Percentiles rank a stretch among this genome's conserved stretches.
Evolutionary conservation across 163 green algal species (phyloP).

Genomic region (Coccomyxa subellipsoidea): DNA sequence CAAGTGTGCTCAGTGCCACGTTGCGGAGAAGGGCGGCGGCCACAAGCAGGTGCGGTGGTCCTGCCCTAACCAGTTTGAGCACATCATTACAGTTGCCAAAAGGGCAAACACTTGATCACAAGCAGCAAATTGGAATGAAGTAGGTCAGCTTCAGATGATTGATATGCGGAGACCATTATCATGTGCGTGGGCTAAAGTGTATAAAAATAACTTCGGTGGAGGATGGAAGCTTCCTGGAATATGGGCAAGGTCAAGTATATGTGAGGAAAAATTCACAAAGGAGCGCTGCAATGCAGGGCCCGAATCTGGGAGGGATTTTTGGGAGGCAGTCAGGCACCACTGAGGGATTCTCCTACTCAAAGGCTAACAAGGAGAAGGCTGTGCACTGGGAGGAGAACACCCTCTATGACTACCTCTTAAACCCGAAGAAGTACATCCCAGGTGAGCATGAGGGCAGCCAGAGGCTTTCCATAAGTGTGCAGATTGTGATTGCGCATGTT

Average conservation of each 20-base stretch:
- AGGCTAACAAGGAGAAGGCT: conserved; percentile 98
- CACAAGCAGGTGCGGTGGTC: conserved; percentile 91
- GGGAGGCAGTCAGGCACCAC: conserved; percentile 64
- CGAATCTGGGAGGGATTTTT: conserved; percentile 89
- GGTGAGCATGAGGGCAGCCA: too few relatives aligned
- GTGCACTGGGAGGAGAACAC: conserved; percentile 91
- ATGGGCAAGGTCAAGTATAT: not conserved
- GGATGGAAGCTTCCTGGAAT: not conserved
- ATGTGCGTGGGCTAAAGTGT: too few relatives aligned
- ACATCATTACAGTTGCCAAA: too few relatives aligned
- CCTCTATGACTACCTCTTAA: conserved; percentile 95
- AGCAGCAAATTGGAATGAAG: too few relatives aligned
- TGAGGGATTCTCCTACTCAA: conserved; percentile 93
- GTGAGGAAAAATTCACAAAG: not conserved
- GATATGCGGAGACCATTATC: too few relatives aligned
- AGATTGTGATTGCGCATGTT: too few relatives aligned
- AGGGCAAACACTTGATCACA: too few relatives aligned
- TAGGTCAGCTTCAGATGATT: too few relatives aligned
- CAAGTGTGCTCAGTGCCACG: conserved; percentile 95
- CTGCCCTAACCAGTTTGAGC: too few relatives aligned
- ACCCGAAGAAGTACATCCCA: conserved; percentile 96
- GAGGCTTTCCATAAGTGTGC: too few relatives aligned
- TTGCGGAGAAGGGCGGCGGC: conserved; percentile 79
- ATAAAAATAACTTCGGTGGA: not conserved
- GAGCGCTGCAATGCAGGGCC: conserved; percentile 50